Evolutionary conservation across 2,329 filamentous ascomycete genomes (phyloP).

Genomic region (Parasarocladium wereldwijsianum): DNA sequence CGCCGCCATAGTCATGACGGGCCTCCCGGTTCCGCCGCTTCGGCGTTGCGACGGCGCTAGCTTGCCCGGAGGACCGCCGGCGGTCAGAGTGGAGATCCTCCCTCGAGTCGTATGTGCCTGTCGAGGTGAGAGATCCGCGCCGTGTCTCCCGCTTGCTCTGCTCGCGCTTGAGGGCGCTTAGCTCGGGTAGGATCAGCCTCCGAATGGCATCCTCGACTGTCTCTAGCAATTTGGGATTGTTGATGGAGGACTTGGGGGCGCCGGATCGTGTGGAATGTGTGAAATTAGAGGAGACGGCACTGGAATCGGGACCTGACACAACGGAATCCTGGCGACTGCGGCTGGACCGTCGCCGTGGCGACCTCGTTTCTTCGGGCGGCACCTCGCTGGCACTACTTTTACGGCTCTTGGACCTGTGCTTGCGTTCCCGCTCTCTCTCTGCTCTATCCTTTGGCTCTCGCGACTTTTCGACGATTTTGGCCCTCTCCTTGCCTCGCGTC

Average conservation of each 20-base stretch:
- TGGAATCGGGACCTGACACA: constrained; percentile 38
- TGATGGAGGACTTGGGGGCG: constrained; percentile 59
- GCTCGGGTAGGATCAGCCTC: constrained; percentile 75
- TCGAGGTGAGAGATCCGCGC: constrained; percentile 48
- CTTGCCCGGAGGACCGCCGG: constrained; percentile 47
- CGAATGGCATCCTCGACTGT: constrained; percentile 90
- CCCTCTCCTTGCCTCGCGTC: constrained; percentile 28
- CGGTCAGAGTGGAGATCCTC: constrained; percentile 44
- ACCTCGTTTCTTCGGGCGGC: constrained; percentile 28
- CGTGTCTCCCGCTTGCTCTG: constrained; percentile 64
- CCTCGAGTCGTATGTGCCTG: constrained; percentile 36
- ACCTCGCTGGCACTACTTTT: constrained; percentile 34
- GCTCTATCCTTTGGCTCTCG: constrained; percentile 34
- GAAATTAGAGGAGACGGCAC: constrained; percentile 36
- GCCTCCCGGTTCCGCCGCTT: constrained; percentile 36
- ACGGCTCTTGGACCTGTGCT: constrained; percentile 30
- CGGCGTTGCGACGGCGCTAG: constrained; percentile 27
- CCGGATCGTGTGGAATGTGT: constrained; percentile 36
- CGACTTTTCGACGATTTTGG: constrained; percentile 23
- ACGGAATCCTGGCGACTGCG: constrained; percentile 36
- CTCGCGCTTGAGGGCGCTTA: constrained; percentile 82
- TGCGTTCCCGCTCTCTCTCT: no score
- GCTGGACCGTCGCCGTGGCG: constrained; percentile 34
- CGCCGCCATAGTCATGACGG: constrained; percentile 38
- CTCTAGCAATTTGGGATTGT: constrained; percentile 80